A percentile compares a stretch with the other conserved stretches of the same genome.
Evolutionary conservation across 371 early-diverging fungal species (phyloP).

Genomic region (Chytridium lagenaria): DNA sequence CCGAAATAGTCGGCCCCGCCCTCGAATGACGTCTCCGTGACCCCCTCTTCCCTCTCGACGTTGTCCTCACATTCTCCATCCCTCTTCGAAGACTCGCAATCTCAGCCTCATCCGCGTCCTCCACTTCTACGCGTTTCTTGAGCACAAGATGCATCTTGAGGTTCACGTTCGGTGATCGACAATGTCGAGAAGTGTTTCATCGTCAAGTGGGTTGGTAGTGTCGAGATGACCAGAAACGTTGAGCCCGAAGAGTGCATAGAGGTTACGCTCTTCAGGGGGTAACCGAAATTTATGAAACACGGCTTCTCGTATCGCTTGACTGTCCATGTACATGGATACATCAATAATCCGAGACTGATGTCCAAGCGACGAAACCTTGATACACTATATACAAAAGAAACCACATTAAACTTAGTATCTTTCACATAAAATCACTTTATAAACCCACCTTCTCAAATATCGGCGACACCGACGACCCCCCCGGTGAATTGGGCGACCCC

Average conservation of each 20-base stretch:
- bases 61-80: not conserved
- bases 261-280: not conserved
- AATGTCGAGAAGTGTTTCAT: constrained; percentile 24
- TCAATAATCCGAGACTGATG: constrained; percentile 25
- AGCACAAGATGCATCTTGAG: constrained; percentile 23
- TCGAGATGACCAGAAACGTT: constrained; percentile 20
- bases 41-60: too few species aligned
- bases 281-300: constrained; percentile 18
- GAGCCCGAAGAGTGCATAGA: constrained; percentile 16
- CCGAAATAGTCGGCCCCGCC: not conserved
- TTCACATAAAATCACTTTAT: not conserved
- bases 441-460: constrained; percentile 17
- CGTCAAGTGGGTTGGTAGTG: constrained; percentile 11
- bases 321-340: not conserved
- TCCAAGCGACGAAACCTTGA: constrained; percentile 21
- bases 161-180: constrained; percentile 11
- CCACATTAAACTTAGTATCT: not conserved
- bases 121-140: constrained; percentile 21
- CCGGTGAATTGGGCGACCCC: not conserved
- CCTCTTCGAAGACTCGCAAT: not conserved
- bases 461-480: not conserved
- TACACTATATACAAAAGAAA: constrained; percentile 19
- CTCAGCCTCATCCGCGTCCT: constrained; percentile 6
- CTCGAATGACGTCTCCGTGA: too few species aligned
- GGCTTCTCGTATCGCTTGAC: constrained; percentile 3